Evolutionary conservation across 1,139 yeast species (phyloP), one percentile per base, ranked within the genome.

Genomic region (Magnusiomyces clavatus): DNA sequence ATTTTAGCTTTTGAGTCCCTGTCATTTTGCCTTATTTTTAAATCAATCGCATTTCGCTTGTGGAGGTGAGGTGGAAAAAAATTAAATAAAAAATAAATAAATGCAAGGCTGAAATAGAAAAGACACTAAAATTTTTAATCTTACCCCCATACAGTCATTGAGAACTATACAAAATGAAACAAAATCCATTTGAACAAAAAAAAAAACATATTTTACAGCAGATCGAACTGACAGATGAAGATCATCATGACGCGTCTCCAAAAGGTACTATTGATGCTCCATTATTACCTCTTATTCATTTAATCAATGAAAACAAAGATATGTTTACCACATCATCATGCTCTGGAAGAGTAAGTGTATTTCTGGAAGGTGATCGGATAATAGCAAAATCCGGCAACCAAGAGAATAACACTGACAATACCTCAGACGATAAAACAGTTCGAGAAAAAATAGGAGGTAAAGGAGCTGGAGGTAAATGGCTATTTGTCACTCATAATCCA

Each of bases 271-370:
- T 87, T 14, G 96, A 87, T 68, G 80, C 70, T 50, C 71, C 76
- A 39, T 82, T 95, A 58, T 62, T 83, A 16, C 95, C 95, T 1
- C 75, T 87, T 24, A 86, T 87, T 54, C 66, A 78, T 17, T 67
- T 82, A 38, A 83, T 87, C 60, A 87, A 87, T 61, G 60, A 75
- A 1, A 79, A 80, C 58, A 61, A 68, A 0, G 81, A 84, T 60
- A 77, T 85, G 82, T 92, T 87, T 8, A 87, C 95, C 1, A 86
- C 96, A 0, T 85, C 95, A 0, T 83, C 94, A 13, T 87, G 96
- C 58, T 86, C 95, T 0, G 96, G 96, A 1, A 71, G 96, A 62
- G 83, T 87, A 1, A 82, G 90, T 52, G 88, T 87, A 0, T 87
- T 84, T 63, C 67, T 83, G 2, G 95, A 86, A 63, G 95, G 95